These are phyloP conservation scores for Ganoderma sinense DNA, from an alignment of 1,284 basidiomycete genomes.

Conservation along the genomic window DNA sequence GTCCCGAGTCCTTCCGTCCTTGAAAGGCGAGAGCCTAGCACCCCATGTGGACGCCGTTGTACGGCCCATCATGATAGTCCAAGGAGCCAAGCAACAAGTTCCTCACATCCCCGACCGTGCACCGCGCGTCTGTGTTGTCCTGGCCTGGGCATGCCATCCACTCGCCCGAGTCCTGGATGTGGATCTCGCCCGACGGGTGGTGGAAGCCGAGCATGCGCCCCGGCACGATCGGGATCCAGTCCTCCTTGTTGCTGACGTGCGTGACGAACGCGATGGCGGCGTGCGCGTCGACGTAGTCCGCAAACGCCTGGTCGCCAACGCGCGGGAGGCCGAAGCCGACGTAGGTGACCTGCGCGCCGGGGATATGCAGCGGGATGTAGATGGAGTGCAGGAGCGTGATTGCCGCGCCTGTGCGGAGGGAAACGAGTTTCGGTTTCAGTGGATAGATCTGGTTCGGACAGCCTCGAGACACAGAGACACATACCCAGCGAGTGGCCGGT, in stretches of 20 bases:
- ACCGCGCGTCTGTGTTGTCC: constrained; percentile 59
- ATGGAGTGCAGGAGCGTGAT: constrained; percentile 56
- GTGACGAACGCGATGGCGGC: constrained; percentile 44
- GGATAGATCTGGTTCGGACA: neutral
- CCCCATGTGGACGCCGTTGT: constrained; percentile 62
- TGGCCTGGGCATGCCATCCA: constrained; percentile 62
- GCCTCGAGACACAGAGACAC: neutral
- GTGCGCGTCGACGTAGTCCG: constrained; percentile 61
- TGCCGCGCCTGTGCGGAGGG: constrained; percentile 45
- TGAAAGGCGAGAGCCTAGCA: constrained; percentile 40
- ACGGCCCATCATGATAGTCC: constrained; percentile 64
- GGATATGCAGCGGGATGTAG: constrained; percentile 54
- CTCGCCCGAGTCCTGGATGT: constrained; percentile 54
- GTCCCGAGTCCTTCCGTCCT: too few relatives aligned
- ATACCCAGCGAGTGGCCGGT: constrained; percentile 51
- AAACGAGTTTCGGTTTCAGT: neutral
- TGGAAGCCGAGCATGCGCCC: constrained; percentile 60
- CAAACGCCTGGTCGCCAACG: constrained; percentile 67
- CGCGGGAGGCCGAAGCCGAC: constrained; percentile 62
- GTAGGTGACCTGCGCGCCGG: constrained; percentile 46
- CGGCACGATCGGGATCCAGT: constrained; percentile 43
- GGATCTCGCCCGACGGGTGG: constrained; percentile 66
- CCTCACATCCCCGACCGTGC: constrained; percentile 62
- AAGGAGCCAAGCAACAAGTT: constrained; percentile 52
- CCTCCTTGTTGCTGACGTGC: constrained; percentile 42